These are phyloP conservation scores for Singerocomus inundabilis DNA, from an alignment of 1,284 basidiomycete genomes.

Conservation along the genomic window DNA sequence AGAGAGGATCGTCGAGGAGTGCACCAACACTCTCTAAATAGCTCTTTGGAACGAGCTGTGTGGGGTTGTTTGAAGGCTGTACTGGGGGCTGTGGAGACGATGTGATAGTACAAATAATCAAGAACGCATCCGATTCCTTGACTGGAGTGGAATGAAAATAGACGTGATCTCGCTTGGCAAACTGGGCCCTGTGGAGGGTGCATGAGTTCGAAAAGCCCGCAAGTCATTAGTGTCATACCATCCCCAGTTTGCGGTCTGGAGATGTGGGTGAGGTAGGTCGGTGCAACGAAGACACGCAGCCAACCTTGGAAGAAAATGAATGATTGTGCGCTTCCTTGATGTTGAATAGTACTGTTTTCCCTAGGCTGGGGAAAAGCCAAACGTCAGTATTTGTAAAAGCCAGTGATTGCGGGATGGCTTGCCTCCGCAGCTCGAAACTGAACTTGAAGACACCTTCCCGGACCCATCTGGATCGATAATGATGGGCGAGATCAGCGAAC, in stretches of 20 bases:
- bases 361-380: slow-evolving; percentile 36
- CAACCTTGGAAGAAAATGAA: slow-evolving; percentile 76
- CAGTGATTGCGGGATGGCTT: slow-evolving; percentile 4
- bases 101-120: slow-evolving; percentile 79
- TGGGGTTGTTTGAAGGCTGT: slow-evolving; percentile 43
- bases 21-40: slow-evolving; percentile 69
- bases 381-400: slow-evolving; percentile 1
- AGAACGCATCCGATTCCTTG: slow-evolving; percentile 61
- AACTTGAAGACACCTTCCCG: slow-evolving; percentile 85
- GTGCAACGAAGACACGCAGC: not conserved
- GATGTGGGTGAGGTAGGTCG: slow-evolving; percentile 11
- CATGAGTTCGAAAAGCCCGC: slow-evolving; percentile 5
- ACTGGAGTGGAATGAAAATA: slow-evolving; percentile 62
- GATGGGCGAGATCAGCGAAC: not conserved
- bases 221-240: slow-evolving; percentile 46
- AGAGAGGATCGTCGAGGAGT: slow-evolving; percentile 75
- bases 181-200: slow-evolving; percentile 62
- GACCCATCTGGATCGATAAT: slow-evolving; percentile 54
- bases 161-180: slow-evolving; percentile 72
- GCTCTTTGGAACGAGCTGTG: slow-evolving; percentile 57
- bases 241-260: slow-evolving; percentile 79
- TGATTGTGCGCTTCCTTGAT: slow-evolving; percentile 82
- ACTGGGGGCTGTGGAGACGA: slow-evolving; percentile 60
- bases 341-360: slow-evolving; percentile 53
- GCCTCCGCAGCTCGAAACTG: slow-evolving; percentile 79